Percentiles rank a stretch among this genome's conserved stretches.
phyloP scores from a whole-genome alignment of 2,329 filamentous ascomycete species.

The Rasamsonia emersonii region DNA sequence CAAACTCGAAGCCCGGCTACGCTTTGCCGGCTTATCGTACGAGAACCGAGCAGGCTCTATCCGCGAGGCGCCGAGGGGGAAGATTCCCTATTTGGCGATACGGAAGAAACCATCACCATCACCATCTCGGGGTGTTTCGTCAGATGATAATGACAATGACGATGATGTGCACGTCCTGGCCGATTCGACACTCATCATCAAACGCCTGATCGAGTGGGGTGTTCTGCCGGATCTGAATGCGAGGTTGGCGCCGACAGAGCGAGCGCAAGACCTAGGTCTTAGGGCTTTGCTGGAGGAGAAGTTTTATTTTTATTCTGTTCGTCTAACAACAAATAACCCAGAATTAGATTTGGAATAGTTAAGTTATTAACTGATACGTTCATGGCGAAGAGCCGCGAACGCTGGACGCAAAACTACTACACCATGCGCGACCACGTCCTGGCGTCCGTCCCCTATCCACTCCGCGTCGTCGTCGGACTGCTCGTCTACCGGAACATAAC shows the following conservation, averaged over 20 bases:
- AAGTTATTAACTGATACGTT: not conserved
- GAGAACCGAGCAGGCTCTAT: conserved; percentile 37
- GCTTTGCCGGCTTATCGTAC: conserved; percentile 45
- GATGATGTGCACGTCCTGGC: conserved; percentile 24
- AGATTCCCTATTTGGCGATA: conserved; percentile 50
- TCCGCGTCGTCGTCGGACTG: conserved; percentile 44
- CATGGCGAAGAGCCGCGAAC: conserved; percentile 37
- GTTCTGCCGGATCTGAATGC: conserved; percentile 43
- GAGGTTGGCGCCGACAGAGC: conserved; percentile 28
- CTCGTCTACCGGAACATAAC: conserved; percentile 39
- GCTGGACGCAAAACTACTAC: conserved; percentile 53
- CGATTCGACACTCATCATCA: conserved; percentile 51
- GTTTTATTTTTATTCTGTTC: conserved; percentile 48
- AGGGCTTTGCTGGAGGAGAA: conserved; percentile 52
- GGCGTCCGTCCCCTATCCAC: conserved; percentile 41
- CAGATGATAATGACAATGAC: too few relatives aligned
- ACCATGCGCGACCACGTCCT: conserved; percentile 48
- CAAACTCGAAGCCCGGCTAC: conserved; percentile 55
- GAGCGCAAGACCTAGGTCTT: conserved; percentile 44
- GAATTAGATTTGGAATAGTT: conserved; percentile 3
- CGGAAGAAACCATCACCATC: conserved; percentile 3
- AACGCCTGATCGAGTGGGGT: conserved; percentile 34
- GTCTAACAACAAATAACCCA: conserved; percentile 6
- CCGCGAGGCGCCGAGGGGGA: conserved; percentile 44
- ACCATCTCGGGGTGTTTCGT: too few relatives aligned